Evolutionary conservation across 257 asterid genomes (phyloP).

Genomic region (Solanum appendiculatum): DNA sequence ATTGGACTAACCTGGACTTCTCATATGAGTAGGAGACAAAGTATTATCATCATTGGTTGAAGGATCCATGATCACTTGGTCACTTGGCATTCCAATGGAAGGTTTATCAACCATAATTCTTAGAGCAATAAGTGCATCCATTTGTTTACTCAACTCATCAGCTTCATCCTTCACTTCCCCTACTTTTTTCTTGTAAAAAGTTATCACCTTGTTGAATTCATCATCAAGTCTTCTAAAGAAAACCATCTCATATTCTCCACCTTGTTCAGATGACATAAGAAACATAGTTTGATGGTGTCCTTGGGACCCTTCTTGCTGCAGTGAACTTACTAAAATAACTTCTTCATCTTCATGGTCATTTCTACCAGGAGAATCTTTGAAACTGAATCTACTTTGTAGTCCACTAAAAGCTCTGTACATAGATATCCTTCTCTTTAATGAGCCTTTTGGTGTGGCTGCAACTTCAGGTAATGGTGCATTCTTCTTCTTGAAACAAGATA

Average conservation of each 20-base stretch:
- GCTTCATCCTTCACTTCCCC: constrained; percentile 40
- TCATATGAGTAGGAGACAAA: constrained; percentile 15
- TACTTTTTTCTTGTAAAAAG: constrained; percentile 46
- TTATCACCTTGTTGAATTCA: constrained; percentile 61
- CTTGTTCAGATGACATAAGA: constrained; percentile 52
- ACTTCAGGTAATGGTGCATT: constrained; percentile 5
- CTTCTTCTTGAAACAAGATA: constrained; percentile 16
- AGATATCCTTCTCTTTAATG: constrained; percentile 44
- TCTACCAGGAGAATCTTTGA: constrained; percentile 2
- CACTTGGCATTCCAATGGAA: neutral
- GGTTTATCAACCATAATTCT: constrained; percentile 51
- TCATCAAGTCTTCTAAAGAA: constrained; percentile 50
- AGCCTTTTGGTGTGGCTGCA: constrained; percentile 5
- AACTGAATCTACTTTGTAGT: constrained; percentile 16
- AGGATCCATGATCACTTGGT: neutral
- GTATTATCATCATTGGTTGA: neutral
- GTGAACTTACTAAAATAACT: constrained; percentile 39
- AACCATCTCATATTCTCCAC: constrained; percentile 51
- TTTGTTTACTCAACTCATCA: constrained; percentile 49
- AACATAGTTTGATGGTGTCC: constrained; percentile 51
- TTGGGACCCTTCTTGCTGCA: constrained; percentile 19
- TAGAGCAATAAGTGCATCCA: constrained; percentile 82
- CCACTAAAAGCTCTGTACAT: constrained; percentile 84
- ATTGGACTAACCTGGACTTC: constrained; percentile 34
- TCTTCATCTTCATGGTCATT: constrained; percentile 43